These are phyloP conservation scores for Starmerella vaccinii DNA, from an alignment of 805 yeast genomes.

Conservation along the genomic window DNA sequence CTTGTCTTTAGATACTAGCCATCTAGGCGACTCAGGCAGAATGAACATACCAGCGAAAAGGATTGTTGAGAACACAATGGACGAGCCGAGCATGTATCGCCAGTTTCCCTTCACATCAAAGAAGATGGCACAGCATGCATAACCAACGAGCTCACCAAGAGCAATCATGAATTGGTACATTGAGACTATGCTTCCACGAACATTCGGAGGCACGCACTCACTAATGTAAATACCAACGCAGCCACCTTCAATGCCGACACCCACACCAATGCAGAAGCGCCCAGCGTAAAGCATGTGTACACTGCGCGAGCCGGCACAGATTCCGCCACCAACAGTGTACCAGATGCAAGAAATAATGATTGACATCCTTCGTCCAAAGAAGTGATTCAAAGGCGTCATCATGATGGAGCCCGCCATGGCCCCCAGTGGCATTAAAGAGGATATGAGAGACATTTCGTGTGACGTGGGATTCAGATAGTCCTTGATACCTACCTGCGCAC, in stretches of 20 bases:
- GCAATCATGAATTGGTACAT: slow-evolving; percentile 57
- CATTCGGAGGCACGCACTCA: slow-evolving; percentile 49
- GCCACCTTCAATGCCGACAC: slow-evolving; percentile 59
- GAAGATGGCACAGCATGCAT: slow-evolving; percentile 53
- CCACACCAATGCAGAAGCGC: slow-evolving; percentile 51
- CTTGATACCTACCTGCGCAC: slow-evolving; percentile 48
- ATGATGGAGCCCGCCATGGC: slow-evolving; percentile 54
- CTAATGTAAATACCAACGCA: slow-evolving; percentile 53
- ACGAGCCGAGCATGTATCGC: slow-evolving; percentile 58
- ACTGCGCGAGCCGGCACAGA: slow-evolving; percentile 44
- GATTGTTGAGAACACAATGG: slow-evolving; percentile 47
- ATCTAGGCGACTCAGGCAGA: slow-evolving; percentile 55
- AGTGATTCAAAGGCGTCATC: slow-evolving; percentile 49
- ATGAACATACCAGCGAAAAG: slow-evolving; percentile 43
- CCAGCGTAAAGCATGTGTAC: slow-evolving; percentile 48
- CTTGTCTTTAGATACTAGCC: slow-evolving; percentile 42
- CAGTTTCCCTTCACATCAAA: slow-evolving; percentile 44
- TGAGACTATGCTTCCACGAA: slow-evolving; percentile 52
- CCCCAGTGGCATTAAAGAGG: slow-evolving; percentile 58
- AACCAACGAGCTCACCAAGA: slow-evolving; percentile 56
- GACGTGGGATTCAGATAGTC: slow-evolving; percentile 34
- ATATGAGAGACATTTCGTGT: slow-evolving; percentile 43
- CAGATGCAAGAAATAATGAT: slow-evolving; percentile 48
- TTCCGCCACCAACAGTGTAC: slow-evolving; percentile 51
- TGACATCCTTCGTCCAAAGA: slow-evolving; percentile 46